Evolutionary conservation across 306 rosid species (phyloP), one percentile per base, ranked within the genome.

Genomic region (Phaseolus lunatus): DNA sequence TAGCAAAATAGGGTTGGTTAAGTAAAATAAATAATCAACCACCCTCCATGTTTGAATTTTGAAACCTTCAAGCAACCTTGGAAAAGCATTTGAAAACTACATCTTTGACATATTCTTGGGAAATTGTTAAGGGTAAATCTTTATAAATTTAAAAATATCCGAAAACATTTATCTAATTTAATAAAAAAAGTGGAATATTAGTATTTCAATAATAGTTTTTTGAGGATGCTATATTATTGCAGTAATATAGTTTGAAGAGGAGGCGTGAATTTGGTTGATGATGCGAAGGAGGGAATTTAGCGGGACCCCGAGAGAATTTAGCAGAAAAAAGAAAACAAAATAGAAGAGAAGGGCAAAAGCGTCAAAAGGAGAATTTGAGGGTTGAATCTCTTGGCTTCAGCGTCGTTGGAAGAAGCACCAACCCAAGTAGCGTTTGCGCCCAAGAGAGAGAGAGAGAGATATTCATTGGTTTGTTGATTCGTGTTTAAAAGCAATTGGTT

Each of bases 371-470:
- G 3, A 54, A 73, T 54, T 45, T 1, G 62, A 67, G 54, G 75
- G 43, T 80, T 80, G 84, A 80, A 73, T 79, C 72, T 78, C 76
- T 78, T 13, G 45, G 75, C 73, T 62, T 73, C 80, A 56, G 78
- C 80, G 76, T 67, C 8, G 72, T 63, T 72, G 57, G n/a, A 80
- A 63, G 67, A 35, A 80, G 43, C 72, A 66, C 78, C 59, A 49
- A 63, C 41, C 83, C 49, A 31, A 66, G 44, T 53, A 52, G 72
- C 83, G 74, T 5, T 44, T 67, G 70, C 50, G 80, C 58, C 58
- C 52, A n/a, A n/a, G n/a, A n/a, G n/a, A n/a, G n/a, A n/a, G 24
- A 67, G 72, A 39, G n/a, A 27, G 27, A 68, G 67, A 27, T 27
- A 13, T 59, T 58, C 64, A 24, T 57, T 18, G 13, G 31, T 70